These are phyloP conservation scores for Malus hybrid DNA, from an alignment of 331 rosid genomes.

Conservation along the genomic window DNA sequence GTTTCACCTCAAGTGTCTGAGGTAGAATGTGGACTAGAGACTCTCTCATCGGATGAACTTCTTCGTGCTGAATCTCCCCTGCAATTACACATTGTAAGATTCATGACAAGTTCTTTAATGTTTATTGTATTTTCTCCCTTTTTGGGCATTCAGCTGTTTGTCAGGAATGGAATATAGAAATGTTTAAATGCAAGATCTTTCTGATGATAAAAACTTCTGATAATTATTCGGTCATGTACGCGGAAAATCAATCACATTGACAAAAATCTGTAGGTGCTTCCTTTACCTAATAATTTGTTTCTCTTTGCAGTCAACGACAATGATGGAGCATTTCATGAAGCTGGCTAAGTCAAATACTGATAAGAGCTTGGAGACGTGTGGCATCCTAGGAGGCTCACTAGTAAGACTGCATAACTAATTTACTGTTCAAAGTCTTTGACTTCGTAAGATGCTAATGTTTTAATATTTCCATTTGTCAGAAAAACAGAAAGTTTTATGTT, in stretches of 20 bases:
- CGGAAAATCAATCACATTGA: neutral
- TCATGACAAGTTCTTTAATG: conserved; percentile 3
- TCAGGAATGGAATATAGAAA: conserved; percentile 1
- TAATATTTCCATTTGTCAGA: conserved; percentile 39
- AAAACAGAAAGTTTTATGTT: conserved; percentile 77
- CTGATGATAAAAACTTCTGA: neutral
- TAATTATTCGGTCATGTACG: neutral
- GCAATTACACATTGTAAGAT: conserved; percentile 82
- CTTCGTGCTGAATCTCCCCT: conserved; percentile 68
- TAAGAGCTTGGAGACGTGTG: conserved; percentile 90
- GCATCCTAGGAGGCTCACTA: conserved; percentile 89
- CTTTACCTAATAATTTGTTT: conserved; percentile 15
- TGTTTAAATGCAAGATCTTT: neutral
- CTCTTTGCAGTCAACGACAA: conserved; percentile 63
- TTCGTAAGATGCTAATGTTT: conserved; percentile 5
- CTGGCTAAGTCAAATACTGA: conserved; percentile 83
- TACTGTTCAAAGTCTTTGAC: neutral
- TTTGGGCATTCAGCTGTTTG: neutral
- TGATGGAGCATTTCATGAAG: conserved; percentile 89
- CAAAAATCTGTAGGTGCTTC: neutral
- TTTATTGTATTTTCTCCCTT: neutral
- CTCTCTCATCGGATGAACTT: conserved; percentile 42
- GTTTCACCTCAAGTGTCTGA: conserved; percentile 44
- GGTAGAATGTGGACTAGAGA: conserved; percentile 40
- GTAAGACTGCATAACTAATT: conserved; percentile 45